These are phyloP conservation scores for Backusella westeae DNA, from an alignment of 192 early-diverging fungal genomes.

Conservation along the genomic window DNA sequence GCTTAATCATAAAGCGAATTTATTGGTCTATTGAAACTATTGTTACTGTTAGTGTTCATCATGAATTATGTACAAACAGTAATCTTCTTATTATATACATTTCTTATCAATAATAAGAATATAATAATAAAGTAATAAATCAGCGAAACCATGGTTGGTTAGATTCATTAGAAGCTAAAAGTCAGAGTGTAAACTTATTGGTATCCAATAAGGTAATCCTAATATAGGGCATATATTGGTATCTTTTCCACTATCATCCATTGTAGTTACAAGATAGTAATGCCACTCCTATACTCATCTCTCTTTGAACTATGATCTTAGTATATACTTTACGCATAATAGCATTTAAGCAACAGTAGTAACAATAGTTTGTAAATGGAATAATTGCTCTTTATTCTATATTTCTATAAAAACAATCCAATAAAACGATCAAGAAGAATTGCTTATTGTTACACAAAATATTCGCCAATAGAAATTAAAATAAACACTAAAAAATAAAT, in stretches of 20 bases:
- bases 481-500: neutral
- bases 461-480: constrained; percentile 3
- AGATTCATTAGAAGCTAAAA: constrained; percentile 3
- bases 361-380: neutral
- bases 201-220: neutral
- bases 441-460: neutral
- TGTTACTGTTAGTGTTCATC: neutral
- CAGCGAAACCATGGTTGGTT: neutral
- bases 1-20: neutral
- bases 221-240: neutral
- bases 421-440: neutral
- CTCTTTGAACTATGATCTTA: neutral
- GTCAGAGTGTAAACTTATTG: neutral
- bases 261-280: no score
- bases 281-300: neutral
- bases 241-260: neutral
- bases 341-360: neutral
- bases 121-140: neutral
- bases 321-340: neutral
- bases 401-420: neutral
- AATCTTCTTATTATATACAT: neutral
- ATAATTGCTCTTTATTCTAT: neutral
- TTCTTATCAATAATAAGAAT: neutral
- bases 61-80: neutral
- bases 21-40: neutral